A percentile compares a stretch with the other conserved stretches of the same genome.
Conservation (phyloP, 108 stramenopile genomes). For the Discostella stelligeroides region DNA sequence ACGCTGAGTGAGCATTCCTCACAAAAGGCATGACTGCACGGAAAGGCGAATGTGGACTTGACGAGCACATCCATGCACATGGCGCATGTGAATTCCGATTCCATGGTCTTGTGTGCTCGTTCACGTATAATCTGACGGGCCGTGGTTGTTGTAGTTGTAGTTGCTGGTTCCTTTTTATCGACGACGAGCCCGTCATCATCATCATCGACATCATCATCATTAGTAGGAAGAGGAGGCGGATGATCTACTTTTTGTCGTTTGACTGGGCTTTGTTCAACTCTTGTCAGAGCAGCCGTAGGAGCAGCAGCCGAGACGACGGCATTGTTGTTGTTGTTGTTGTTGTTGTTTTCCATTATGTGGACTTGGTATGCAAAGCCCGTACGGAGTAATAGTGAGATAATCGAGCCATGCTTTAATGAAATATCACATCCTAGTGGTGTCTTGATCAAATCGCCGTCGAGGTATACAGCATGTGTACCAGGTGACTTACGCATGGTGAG, state of each 20-base stretch:
- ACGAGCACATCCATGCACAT: constrained; percentile 45
- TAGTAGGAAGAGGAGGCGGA: no score
- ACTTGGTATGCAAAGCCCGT: constrained; percentile 30
- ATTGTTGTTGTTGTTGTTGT: not conserved
- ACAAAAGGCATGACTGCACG: constrained; percentile 40
- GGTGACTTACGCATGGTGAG: constrained; percentile 40
- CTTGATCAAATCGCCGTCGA: constrained; percentile 13
- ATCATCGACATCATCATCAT: no score
- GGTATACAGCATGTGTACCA: constrained; percentile 3
- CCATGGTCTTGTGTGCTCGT: constrained; percentile 19
- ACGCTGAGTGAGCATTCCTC: constrained; percentile 17
- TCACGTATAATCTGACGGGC: constrained; percentile 21
- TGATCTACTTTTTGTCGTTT: not conserved
- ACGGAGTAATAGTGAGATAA: constrained; percentile 22
- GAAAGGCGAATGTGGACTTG: constrained; percentile 35
- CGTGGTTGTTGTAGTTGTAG: no score
- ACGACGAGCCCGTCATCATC: no score
- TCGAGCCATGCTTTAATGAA: constrained; percentile 20
- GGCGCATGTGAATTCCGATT: constrained; percentile 23
- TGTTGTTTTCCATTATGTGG: constrained; percentile 4
- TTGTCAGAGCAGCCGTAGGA: no score
- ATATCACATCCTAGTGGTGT: constrained; percentile 13
- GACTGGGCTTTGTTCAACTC: not conserved
- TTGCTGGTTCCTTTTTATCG: no score
- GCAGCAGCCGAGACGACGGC: not conserved